Evolutionary conservation across 2,329 filamentous ascomycete species (phyloP), one percentile per base, ranked within the genome.

Genomic region (Penicillium sp.): DNA sequence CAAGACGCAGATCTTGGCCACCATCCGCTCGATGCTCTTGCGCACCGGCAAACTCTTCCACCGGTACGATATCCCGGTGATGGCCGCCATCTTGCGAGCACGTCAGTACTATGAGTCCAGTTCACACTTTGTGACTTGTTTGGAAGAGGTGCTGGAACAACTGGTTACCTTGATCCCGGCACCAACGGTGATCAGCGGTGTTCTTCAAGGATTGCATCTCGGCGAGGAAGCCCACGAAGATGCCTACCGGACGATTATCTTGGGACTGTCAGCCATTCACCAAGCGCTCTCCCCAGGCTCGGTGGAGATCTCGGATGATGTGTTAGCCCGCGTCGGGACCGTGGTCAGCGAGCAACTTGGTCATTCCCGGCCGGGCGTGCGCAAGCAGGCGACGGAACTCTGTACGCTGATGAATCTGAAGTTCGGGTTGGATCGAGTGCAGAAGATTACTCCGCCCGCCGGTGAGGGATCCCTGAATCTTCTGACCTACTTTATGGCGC

Each of bases 1-100:
- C 31, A 69, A 68, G 38, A 66, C 62, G 2, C 66, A 69, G 35
- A 57, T 67, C n/a, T 47, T 69, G 16, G 53, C 62, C 14, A 68
- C 65, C 5, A 56, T 69, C 26, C 60, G 64, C 10, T 51, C 62
- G 22, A 61, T 69, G 55, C 54, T 66, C 32, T 39, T 51, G n/a
- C 50, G 65, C 18, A 65, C 62, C 25, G 51, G 56, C 9, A 42
- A 57, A 26, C 54, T 56, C 15, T 65, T 68, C 44, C 46, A 57
- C 4, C 48, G 47, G 4, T 65, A 61, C 40, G 59, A 64, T 32
- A 51, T 61, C 3, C 54, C 53, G 14, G 59, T 56, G 1, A 59
- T 67, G 48, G 53, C 56, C 10, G 59, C 65, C 3, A 45, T 68
- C 3, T 54, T 69, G 28, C 53, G 54, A 9, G 58, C 63, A 12